phyloP scores from a whole-genome alignment of 495 filamentous ascomycete species.

The Aspergillus mulundensis region DNA sequence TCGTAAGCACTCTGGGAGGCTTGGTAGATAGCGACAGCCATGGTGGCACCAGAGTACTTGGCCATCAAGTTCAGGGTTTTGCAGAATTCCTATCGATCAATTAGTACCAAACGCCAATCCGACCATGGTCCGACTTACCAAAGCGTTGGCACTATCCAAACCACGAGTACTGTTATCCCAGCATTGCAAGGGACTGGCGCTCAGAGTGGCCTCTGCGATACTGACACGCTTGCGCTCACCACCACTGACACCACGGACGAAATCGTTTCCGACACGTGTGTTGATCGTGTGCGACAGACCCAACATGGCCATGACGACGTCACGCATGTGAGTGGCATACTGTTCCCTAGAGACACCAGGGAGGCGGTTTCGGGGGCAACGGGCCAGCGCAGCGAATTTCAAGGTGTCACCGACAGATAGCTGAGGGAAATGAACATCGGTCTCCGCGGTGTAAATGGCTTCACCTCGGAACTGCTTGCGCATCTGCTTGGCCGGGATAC shows the following conservation, averaged over 20 bases:
- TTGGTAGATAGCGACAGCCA: constrained; percentile 81
- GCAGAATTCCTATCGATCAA: constrained; percentile 44
- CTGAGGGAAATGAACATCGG: constrained; percentile 65
- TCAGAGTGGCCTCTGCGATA: constrained; percentile 60
- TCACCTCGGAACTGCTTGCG: constrained; percentile 63
- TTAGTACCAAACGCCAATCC: not conserved
- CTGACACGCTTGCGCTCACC: constrained; percentile 61
- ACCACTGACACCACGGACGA: constrained; percentile 78
- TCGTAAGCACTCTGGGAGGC: constrained; percentile 81
- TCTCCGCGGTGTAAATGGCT: constrained; percentile 62
- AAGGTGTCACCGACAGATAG: constrained; percentile 64
- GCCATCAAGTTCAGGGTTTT: constrained; percentile 74
- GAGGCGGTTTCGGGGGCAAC: constrained; percentile 45
- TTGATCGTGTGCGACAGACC: constrained; percentile 57
- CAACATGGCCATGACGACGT: constrained; percentile 62
- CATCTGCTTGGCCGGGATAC: constrained; percentile 70
- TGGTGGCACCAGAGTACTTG: constrained; percentile 70
- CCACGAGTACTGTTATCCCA: constrained; percentile 91
- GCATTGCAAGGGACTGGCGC: constrained; percentile 67
- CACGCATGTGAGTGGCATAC: constrained; percentile 48
- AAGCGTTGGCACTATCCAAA: constrained; percentile 77
- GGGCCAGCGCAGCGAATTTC: constrained; percentile 55
- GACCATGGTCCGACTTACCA: constrained; percentile 25
- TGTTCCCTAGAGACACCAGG: constrained; percentile 44
- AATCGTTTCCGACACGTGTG: constrained; percentile 66